Conservation (phyloP, 306 rosid genomes). For the Corylus heterophylla region DNA sequence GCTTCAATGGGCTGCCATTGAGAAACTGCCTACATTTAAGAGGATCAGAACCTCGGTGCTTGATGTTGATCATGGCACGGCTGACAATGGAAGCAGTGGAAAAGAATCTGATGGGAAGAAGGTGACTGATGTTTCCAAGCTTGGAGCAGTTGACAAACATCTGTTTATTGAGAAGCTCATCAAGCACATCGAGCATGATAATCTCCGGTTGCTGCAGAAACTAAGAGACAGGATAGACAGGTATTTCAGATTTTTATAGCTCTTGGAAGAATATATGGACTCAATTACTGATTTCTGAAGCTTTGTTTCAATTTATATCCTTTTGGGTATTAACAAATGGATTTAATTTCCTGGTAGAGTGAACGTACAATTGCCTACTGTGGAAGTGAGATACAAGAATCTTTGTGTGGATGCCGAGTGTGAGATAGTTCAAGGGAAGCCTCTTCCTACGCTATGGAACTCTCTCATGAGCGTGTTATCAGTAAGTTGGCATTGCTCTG, state of each 20-base stretch:
- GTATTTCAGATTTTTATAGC: slow-evolving; percentile 20
- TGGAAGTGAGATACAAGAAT: slow-evolving; percentile 57
- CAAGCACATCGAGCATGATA: slow-evolving; percentile 61
- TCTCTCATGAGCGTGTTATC: slow-evolving; percentile 40
- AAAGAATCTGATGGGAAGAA: slow-evolving; percentile 36
- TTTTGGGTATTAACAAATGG: background rate
- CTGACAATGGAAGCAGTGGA: slow-evolving; percentile 18
- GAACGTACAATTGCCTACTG: slow-evolving; percentile 47
- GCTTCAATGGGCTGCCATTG: slow-evolving; percentile 58
- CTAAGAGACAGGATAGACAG: slow-evolving; percentile 55
- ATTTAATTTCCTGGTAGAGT: slow-evolving; percentile 37
- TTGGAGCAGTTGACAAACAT: slow-evolving; percentile 54
- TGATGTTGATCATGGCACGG: slow-evolving; percentile 45
- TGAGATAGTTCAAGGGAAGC: slow-evolving; percentile 61
- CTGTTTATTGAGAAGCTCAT: slow-evolving; percentile 54
- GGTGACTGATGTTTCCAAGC: slow-evolving; percentile 57
- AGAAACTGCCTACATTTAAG: slow-evolving; percentile 52
- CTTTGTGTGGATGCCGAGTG: slow-evolving; percentile 49
- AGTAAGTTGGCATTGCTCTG: slow-evolving; percentile 40
- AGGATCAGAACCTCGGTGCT: slow-evolving; percentile 50
- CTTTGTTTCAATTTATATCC: background rate
- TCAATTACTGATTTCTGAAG: background rate
- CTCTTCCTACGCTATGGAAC: slow-evolving; percentile 65
- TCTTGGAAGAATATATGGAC: background rate
- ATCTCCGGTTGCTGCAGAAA: slow-evolving; percentile 44